Percentiles rank a stretch among this genome's conserved stretches.
Conservation (phyloP, 805 yeast genomes). For the Clavispora phyllophila region DNA sequence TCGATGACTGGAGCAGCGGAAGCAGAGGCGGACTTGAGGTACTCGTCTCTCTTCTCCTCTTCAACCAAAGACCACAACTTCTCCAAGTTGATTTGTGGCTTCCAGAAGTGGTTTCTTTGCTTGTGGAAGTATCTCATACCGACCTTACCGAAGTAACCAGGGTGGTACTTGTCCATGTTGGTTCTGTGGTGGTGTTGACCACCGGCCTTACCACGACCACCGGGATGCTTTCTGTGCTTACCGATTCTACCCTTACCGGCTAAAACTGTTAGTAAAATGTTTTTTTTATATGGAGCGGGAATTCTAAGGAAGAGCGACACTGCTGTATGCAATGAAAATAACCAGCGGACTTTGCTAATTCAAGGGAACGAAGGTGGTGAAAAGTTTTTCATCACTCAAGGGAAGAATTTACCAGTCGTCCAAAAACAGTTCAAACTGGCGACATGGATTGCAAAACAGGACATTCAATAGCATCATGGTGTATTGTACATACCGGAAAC, state of each 20-base stretch:
- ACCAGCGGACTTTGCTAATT: neutral
- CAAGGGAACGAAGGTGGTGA: neutral
- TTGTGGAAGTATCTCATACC: constrained; percentile 99
- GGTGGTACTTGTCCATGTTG: constrained; percentile 99
- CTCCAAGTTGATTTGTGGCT: constrained; percentile 96
- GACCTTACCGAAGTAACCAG: constrained; percentile 99
- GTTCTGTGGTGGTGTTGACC: constrained; percentile 99
- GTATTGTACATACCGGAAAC: constrained; percentile 80
- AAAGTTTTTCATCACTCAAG: neutral
- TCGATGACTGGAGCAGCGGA: constrained; percentile 98
- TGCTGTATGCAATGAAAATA: neutral
- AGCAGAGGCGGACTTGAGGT: constrained; percentile 76
- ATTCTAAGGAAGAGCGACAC: neutral
- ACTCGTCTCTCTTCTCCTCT: constrained; percentile 89
- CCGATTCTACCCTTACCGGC: constrained; percentile 99
- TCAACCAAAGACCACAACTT: constrained; percentile 97
- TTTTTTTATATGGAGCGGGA: neutral
- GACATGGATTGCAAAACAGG: neutral
- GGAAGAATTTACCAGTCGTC: neutral
- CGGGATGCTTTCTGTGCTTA: constrained; percentile 99
- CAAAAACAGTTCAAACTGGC: neutral
- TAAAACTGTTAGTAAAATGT: constrained; percentile 35
- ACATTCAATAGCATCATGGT: neutral
- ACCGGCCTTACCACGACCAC: constrained; percentile 99
- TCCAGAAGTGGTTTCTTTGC: constrained; percentile 93